Conservation (phyloP, 108 stramenopile species). For the Discostella pseudostelligera region DNA sequence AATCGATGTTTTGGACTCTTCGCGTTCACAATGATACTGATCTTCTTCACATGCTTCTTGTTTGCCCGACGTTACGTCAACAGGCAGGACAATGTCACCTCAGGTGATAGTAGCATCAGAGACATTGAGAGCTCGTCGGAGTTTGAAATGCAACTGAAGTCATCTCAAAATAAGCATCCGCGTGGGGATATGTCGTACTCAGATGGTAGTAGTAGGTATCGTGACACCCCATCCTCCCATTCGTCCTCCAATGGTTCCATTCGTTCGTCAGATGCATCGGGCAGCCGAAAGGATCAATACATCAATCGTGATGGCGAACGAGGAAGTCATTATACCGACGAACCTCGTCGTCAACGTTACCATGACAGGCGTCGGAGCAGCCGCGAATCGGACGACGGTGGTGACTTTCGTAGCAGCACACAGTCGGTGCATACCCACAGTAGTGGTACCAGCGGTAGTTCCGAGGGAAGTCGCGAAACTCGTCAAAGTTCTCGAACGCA, state of each 20-base stretch:
- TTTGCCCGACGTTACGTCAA: conserved; percentile 38
- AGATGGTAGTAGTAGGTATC: background rate
- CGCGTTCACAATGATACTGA: conserved; percentile 14
- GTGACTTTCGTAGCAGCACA: conserved; percentile 1
- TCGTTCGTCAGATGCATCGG: no score
- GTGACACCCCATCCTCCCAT: no score
- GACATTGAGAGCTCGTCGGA: conserved; percentile 1
- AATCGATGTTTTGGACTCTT: conserved; percentile 25
- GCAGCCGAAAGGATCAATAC: background rate
- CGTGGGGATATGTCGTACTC: background rate
- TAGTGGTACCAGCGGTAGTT: background rate
- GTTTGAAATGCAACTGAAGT: conserved; percentile 38
- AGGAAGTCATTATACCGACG: background rate
- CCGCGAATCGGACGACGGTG: conserved; percentile 8
- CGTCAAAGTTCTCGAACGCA: conserved; percentile 1
- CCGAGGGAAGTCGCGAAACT: conserved; percentile 1
- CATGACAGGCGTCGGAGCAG: background rate
- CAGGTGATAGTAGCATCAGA: background rate
- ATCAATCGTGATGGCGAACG: background rate
- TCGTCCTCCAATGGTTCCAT: no score
- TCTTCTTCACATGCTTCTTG: conserved; percentile 28
- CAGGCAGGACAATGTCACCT: conserved; percentile 18
- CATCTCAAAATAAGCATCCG: no score
- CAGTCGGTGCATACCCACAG: background rate
- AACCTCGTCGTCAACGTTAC: background rate